Base-by-base conservation (phyloP, 2,329 filamentous ascomycete species). In the Pseudopyrenochaeta lycopersici region DNA sequence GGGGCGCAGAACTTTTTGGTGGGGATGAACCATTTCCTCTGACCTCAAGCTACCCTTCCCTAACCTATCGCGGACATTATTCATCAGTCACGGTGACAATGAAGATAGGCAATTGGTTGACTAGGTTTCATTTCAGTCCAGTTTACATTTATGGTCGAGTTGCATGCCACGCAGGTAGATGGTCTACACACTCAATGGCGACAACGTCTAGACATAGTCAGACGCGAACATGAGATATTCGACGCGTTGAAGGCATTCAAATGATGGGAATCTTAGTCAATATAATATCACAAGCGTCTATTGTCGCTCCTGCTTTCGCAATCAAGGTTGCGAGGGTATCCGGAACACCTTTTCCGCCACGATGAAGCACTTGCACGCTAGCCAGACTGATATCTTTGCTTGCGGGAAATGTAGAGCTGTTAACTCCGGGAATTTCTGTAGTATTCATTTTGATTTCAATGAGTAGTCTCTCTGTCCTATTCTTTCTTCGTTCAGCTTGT, bases 1-100 rank as follows among this genome's bases (percentile, higher is more conserved):
- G 50, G 47, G 58, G 46, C 50, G 52, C 51, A 49, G 47, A 58
- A 57, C 50, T 54, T 54, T 49, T 53, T 56, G 20, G 33, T 46
- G 52, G 54, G 57, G 61, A 59, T 66, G 54, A 56, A 58, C 50
- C 46, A 21, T 20, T 20, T 18, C 15, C 32, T 35, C 27, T 32
- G 20, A 38, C 39, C 15, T 21, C 27, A 18, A 15, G 27, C 29
- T n/a, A 21, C 41, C 12, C 7, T 33, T 30, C 9, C 35, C 18
- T 39, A 30, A 12, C 27, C 40, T 9, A 14, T 7, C 40, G 9
- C 23, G 21, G 21, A 29, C 40, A 17, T 31, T 30, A 27, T 40
- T 39, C 36, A 20, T 39, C 36, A 20, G 5, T 14, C 20, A 20
- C 36, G 21, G 36, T 11, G n/a, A 4, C 3, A 21, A 10, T 15